A percentile compares a stretch with the other conserved stretches of the same genome.
Evolutionary conservation across 2,329 filamentous ascomycete species (phyloP).

Genomic region (Aspergillus sp.): DNA sequence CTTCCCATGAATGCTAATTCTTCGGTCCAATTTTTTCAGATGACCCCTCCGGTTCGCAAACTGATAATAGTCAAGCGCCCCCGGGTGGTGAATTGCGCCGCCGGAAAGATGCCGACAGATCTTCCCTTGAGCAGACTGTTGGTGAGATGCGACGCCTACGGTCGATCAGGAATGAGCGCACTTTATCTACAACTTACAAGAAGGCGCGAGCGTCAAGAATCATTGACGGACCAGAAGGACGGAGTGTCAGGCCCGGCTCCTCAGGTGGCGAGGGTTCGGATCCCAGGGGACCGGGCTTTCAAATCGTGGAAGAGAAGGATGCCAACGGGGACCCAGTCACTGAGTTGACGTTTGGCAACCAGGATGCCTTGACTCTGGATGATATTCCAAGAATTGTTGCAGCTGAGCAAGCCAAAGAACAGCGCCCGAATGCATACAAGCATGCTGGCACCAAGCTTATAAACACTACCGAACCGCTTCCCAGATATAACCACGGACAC

Average conservation of each 20-base stretch:
- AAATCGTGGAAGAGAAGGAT: constrained; percentile 78
- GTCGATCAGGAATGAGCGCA: constrained; percentile 91
- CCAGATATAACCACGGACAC: constrained; percentile 67
- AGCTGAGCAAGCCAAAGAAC: constrained; percentile 90
- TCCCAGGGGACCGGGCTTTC: constrained; percentile 60
- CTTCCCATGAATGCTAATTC: background rate
- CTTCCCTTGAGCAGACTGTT: constrained; percentile 90
- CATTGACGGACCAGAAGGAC: constrained; percentile 80
- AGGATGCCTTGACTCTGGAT: constrained; percentile 89
- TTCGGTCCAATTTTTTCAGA: constrained; percentile 45
- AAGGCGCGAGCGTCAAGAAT: constrained; percentile 88
- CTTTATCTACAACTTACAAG: constrained; percentile 87
- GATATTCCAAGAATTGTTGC: constrained; percentile 96
- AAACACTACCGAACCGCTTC: constrained; percentile 58
- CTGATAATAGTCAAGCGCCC: constrained; percentile 60
- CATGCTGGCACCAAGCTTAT: constrained; percentile 71
- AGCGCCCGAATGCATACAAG: constrained; percentile 76
- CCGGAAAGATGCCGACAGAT: constrained; percentile 64
- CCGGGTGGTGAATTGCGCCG: constrained; percentile 53
- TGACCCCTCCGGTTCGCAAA: constrained; percentile 66
- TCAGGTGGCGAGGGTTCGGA: constrained; percentile 61
- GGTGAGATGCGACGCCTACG: constrained; percentile 90
- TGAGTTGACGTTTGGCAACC: constrained; percentile 82
- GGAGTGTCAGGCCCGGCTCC: constrained; percentile 68
- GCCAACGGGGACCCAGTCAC: constrained; percentile 67